Evolutionary conservation across 1,139 yeast species (phyloP).

Genomic region (Diutina scorzettiae): DNA sequence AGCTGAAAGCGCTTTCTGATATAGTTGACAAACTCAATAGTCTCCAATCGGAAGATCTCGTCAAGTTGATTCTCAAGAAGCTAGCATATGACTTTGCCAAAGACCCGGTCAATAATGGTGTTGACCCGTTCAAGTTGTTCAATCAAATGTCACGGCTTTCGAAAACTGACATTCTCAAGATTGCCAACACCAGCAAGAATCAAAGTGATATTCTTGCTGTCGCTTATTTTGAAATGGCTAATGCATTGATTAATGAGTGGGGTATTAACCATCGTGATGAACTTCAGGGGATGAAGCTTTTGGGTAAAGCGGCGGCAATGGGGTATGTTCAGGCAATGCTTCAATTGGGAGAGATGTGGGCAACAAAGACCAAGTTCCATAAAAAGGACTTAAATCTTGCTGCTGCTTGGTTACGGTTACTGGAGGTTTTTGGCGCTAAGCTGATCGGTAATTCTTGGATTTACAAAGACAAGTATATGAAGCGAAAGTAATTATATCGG

Average conservation of each 20-base stretch:
- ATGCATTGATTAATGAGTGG: constrained; percentile 46
- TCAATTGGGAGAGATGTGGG: constrained; percentile 62
- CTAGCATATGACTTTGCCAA: constrained; percentile 9
- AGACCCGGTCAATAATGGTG: constrained; percentile 10
- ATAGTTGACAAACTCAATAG: constrained; percentile 17
- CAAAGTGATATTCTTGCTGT: constrained; percentile 21
- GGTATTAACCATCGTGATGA: constrained; percentile 44
- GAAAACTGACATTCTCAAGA: constrained; percentile 17
- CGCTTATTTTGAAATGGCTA: constrained; percentile 46
- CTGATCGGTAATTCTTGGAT: constrained; percentile 72
- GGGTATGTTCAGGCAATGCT: constrained; percentile 65
- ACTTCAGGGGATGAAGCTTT: constrained; percentile 41
- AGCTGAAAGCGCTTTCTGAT: constrained; percentile 7
- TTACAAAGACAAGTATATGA: constrained; percentile 56
- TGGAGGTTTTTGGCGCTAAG: constrained; percentile 53
- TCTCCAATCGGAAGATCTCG: constrained; percentile 21
- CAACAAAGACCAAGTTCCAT: constrained; percentile 38
- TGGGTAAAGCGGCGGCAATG: constrained; percentile 56
- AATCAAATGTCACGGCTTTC: constrained; percentile 17
- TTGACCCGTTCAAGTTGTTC: constrained; percentile 20
- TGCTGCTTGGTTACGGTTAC: constrained; percentile 60
- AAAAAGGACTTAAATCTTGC: constrained; percentile 54
- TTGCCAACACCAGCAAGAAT: constrained; percentile 16
- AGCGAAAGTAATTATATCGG: constrained; percentile 7
- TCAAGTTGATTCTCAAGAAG: constrained; percentile 17